Percentiles rank a stretch among this genome's conserved stretches.
These are phyloP conservation scores for Clarireedia paspali DNA, from an alignment of 2,329 filamentous ascomycete genomes.

Conservation along the genomic window DNA sequence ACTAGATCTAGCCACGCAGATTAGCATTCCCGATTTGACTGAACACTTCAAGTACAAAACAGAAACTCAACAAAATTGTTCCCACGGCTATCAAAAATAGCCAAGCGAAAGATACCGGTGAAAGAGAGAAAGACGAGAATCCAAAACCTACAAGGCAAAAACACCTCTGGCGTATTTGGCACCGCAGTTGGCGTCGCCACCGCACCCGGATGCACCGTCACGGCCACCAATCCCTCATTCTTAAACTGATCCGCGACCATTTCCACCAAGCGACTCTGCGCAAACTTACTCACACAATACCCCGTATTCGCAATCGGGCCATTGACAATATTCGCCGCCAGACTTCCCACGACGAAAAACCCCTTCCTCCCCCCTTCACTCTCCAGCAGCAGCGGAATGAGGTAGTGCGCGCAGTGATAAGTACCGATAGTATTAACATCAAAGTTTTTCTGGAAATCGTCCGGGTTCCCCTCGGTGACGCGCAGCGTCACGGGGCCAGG, in stretches of 20 bases:
- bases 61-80: too few species aligned
- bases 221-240: not conserved
- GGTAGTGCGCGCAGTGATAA: slow-evolving; percentile 4
- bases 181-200: slow-evolving; percentile 1
- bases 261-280: slow-evolving; percentile 6
- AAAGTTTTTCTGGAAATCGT: slow-evolving; percentile 2
- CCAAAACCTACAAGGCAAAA: slow-evolving; percentile 4
- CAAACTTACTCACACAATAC: slow-evolving; percentile 11
- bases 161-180: slow-evolving; percentile 4
- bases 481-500: slow-evolving; percentile 4
- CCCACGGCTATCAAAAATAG: not conserved
- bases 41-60: not conserved
- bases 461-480: slow-evolving; percentile 2
- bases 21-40: not conserved
- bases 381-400: slow-evolving; percentile 2
- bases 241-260: slow-evolving; percentile 1
- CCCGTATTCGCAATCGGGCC: slow-evolving; percentile 6
- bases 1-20: not conserved
- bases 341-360: slow-evolving; percentile 1
- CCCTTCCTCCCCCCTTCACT: not conserved
- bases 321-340: not conserved
- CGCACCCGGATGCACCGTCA: slow-evolving; percentile 4
- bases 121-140: not conserved
- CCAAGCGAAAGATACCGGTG: not conserved
- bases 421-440: slow-evolving; percentile 3